Conservation (phyloP, 306 rosid genomes). For the Luffa aegyptiaca region DNA sequence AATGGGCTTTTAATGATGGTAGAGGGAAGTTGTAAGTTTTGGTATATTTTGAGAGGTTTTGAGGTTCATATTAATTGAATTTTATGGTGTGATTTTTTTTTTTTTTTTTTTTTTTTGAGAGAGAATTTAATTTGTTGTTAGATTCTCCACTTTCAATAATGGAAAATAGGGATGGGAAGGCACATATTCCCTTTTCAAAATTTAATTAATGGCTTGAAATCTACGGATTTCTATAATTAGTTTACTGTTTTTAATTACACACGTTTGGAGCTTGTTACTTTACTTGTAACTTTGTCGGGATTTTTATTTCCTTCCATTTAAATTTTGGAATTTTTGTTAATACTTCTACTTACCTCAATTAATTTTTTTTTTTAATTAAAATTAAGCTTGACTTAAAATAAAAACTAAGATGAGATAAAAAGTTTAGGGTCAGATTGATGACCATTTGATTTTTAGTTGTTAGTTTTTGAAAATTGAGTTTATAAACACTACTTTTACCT, state of each 20-base stretch:
- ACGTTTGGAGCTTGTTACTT: not conserved
- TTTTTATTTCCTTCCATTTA: not conserved
- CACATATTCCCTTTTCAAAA: not conserved
- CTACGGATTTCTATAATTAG: not conserved
- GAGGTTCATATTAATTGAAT: not conserved
- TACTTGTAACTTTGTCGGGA: not conserved
- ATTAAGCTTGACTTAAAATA: too few species aligned
- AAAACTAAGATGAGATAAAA: too few species aligned
- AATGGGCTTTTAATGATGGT: not conserved
- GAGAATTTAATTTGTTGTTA: not conserved
- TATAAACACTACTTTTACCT: too few species aligned
- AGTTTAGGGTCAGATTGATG: too few species aligned
- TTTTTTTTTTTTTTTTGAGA: too few species aligned
- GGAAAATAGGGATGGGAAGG: not conserved
- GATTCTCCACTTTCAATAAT: not conserved
- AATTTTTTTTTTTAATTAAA: too few species aligned
- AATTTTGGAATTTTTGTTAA: not conserved
- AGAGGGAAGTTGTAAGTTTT: not conserved
- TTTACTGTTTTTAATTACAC: not conserved
- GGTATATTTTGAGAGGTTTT: not conserved
- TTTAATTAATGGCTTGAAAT: not conserved
- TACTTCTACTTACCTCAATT: too few species aligned
- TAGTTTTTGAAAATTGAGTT: too few species aligned
- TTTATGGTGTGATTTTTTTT: not conserved
- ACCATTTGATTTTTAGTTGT: too few species aligned